Conservation (phyloP, 805 yeast genomes). For the Barnettozyma siamensis region DNA sequence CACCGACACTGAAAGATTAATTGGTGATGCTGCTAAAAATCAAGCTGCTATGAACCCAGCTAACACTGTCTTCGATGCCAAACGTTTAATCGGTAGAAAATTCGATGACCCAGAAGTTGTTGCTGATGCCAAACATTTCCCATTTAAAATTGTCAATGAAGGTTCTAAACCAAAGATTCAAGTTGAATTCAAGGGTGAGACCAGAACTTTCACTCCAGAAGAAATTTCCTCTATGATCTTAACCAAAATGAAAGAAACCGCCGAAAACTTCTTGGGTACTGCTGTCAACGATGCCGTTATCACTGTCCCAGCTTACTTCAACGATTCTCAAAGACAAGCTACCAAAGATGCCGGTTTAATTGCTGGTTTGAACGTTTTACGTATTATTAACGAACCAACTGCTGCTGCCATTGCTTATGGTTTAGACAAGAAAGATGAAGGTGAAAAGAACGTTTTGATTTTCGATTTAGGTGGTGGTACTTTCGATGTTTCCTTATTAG, state of each 20-base stretch:
- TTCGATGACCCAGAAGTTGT: constrained; percentile 73
- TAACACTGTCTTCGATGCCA: constrained; percentile 87
- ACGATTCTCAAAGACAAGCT: constrained; percentile 18
- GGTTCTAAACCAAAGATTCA: constrained; percentile 60
- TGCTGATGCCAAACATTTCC: constrained; percentile 74
- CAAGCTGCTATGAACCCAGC: constrained; percentile 92
- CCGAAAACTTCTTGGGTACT: constrained; percentile 15
- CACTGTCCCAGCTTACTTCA: constrained; percentile 18
- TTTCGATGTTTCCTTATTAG: constrained; percentile 87
- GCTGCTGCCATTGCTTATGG: constrained; percentile 98
- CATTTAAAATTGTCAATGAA: constrained; percentile 70
- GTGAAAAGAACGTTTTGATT: constrained; percentile 80
- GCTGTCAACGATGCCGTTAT: constrained; percentile 14
- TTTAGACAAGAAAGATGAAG: constrained; percentile 66
- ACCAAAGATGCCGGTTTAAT: constrained; percentile 18
- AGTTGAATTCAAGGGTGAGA: constrained; percentile 52
- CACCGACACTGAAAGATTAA: constrained; percentile 69
- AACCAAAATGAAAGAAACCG: constrained; percentile 66
- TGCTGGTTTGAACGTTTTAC: constrained; percentile 16
- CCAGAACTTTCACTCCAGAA: constrained; percentile 85
- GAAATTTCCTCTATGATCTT: constrained; percentile 92
- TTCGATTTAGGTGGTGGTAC: constrained; percentile 98
- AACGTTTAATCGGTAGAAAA: constrained; percentile 92
- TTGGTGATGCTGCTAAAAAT: constrained; percentile 62
- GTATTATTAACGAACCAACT: constrained; percentile 30